phyloP scores from a whole-genome alignment of 2,329 filamentous ascomycete species.

The Remersonia thermophila region DNA sequence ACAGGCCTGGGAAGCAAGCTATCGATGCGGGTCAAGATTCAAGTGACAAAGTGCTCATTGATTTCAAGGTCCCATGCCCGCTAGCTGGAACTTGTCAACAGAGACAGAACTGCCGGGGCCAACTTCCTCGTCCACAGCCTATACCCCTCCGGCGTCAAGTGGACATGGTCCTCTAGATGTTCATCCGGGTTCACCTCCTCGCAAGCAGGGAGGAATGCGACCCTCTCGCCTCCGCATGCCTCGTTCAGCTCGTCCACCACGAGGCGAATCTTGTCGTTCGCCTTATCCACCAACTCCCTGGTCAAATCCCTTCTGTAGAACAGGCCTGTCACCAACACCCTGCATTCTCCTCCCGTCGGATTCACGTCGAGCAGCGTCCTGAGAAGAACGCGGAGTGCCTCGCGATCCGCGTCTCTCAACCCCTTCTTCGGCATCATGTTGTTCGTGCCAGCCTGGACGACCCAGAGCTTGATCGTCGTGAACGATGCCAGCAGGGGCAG shows the following conservation, averaged over 20 bases:
- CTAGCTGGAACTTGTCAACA: no score
- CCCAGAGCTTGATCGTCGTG: constrained; percentile 11
- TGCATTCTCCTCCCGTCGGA: background rate
- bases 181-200: constrained; percentile 3
- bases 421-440: constrained; percentile 11
- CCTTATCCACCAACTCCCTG: constrained; percentile 1
- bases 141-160: constrained; percentile 14
- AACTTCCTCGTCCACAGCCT: constrained; percentile 7
- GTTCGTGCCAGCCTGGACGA: constrained; percentile 15
- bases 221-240: background rate
- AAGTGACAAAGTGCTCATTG: no score
- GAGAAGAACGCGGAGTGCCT: constrained; percentile 6
- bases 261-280: constrained; percentile 2
- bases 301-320: constrained; percentile 9
- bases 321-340: constrained; percentile 12
- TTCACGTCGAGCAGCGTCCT: constrained; percentile 2
- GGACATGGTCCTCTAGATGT: constrained; percentile 14
- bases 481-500: constrained; percentile 1
- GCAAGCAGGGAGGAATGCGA: constrained; percentile 2
- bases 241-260: background rate
- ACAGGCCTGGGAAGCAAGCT: no score
- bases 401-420: constrained; percentile 5
- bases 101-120: constrained; percentile 1
- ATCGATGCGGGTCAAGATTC: no score
- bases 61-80: no score